Evolutionary conservation across 164 flowering plant genomes (phyloP).

Genomic region (Tetracentron sinense): DNA sequence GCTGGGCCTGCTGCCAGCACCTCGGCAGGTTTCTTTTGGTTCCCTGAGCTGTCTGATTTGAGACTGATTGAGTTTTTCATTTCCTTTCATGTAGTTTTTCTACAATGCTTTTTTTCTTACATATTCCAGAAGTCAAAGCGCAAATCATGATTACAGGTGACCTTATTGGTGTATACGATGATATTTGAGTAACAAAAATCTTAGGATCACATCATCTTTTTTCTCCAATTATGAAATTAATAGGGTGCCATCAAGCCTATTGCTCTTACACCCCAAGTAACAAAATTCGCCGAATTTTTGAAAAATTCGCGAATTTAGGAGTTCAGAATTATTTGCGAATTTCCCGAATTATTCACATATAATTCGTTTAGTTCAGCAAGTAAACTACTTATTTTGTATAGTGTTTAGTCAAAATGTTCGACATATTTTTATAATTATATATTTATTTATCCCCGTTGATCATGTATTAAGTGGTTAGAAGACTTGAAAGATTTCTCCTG

Average conservation of each 20-base stretch:
- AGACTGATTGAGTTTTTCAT: neutral
- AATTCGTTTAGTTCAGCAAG: no score
- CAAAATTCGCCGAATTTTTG: no score
- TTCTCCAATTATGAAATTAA: neutral
- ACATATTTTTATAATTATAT: no score
- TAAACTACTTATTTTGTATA: no score
- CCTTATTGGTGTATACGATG: no score
- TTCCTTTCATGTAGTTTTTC: neutral
- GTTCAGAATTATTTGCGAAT: no score
- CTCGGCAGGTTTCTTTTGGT: slow-evolving; percentile 67
- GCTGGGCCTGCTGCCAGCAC: slow-evolving; percentile 93
- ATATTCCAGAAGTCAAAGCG: neutral
- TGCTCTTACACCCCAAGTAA: neutral
- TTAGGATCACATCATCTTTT: no score
- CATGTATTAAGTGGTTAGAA: neutral
- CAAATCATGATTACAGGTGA: no score
- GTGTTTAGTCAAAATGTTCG: no score
- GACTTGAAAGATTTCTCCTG: neutral
- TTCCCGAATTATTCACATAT: no score
- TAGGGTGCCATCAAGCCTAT: neutral
- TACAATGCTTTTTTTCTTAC: neutral
- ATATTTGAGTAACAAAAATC: no score
- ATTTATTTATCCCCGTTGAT: neutral
- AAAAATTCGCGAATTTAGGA: no score
- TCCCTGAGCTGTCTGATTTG: neutral